A percentile compares a stretch with the other conserved stretches of the same genome.
Evolutionary conservation across 108 stramenopile genomes (phyloP).

Genomic region (Fistulifera pelliculosa): DNA sequence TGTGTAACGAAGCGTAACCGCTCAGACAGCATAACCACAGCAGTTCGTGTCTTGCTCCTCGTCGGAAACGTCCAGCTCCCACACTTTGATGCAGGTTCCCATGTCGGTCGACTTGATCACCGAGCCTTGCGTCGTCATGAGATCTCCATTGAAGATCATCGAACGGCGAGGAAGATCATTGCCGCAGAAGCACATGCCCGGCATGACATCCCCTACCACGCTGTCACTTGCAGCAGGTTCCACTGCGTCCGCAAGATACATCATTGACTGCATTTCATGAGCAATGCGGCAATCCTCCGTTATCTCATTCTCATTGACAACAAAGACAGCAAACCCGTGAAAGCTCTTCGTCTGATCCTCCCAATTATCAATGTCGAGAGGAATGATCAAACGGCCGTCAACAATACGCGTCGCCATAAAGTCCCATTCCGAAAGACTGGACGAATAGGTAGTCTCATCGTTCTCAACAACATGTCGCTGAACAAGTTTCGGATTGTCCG

Average conservation of each 20-base stretch:
- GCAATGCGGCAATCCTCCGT: slow-evolving; percentile 20
- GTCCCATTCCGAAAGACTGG: slow-evolving; percentile 32
- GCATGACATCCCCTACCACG: neutral
- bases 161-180: slow-evolving; percentile 22
- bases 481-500: slow-evolving; percentile 14
- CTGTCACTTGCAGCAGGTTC: neutral
- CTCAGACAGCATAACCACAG: neutral
- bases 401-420: slow-evolving; percentile 34
- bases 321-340: slow-evolving; percentile 41
- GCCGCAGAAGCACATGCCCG: slow-evolving; percentile 14
- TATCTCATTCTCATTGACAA: slow-evolving; percentile 21
- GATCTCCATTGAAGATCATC: slow-evolving; percentile 37
- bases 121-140: slow-evolving; percentile 33
- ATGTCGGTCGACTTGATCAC: slow-evolving; percentile 28
- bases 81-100: slow-evolving; percentile 8
- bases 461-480: slow-evolving; percentile 23
- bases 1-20: no score
- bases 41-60: neutral
- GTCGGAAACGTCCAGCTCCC: slow-evolving; percentile 1
- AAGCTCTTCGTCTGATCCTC: slow-evolving; percentile 12
- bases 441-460: slow-evolving; percentile 12
- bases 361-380: slow-evolving; percentile 18
- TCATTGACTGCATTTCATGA: slow-evolving; percentile 14
- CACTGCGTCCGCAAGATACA: neutral
- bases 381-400: slow-evolving; percentile 34